Evolutionary conservation across 495 filamentous ascomycete genomes (phyloP).

Genomic region (Thozetella sp.): DNA sequence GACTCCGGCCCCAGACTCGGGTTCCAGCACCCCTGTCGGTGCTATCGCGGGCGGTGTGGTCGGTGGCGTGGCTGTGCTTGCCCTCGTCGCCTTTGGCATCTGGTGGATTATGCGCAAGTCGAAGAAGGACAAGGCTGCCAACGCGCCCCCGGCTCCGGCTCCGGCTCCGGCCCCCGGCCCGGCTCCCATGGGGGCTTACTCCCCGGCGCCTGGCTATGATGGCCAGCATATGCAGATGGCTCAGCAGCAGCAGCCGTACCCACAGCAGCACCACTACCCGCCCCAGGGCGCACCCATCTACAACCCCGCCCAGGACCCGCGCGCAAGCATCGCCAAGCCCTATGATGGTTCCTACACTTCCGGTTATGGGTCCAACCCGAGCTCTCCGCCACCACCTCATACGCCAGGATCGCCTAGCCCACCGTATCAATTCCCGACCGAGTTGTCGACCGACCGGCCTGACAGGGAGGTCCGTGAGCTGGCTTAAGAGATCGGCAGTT

Average conservation of each 20-base stretch:
- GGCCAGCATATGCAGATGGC: not conserved
- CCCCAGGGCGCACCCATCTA: not conserved
- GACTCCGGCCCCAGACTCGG: not conserved
- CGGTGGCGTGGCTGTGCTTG: not conserved
- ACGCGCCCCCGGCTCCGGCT: too few species aligned
- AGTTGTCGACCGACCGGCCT: not conserved
- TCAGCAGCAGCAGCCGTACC: not conserved
- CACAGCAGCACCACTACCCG: too few species aligned
- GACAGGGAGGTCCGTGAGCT: not conserved
- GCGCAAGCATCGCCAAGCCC: not conserved
- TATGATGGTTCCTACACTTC: not conserved
- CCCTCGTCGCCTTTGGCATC: not conserved
- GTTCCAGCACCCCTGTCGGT: not conserved
- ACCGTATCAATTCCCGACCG: not conserved
- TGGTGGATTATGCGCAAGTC: not conserved
- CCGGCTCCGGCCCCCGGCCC: too few species aligned
- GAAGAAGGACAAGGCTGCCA: not conserved
- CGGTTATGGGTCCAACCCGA: not conserved
- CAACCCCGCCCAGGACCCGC: not conserved
- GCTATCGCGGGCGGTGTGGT: not conserved
- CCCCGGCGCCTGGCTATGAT: not conserved
- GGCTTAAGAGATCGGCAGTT: not conserved
- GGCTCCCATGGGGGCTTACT: not conserved
- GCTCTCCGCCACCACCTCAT: too few species aligned
- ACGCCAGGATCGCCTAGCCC: not conserved